phyloP scores from a whole-genome alignment of 305 asterid species.

The Fraxinus baroniana region DNA sequence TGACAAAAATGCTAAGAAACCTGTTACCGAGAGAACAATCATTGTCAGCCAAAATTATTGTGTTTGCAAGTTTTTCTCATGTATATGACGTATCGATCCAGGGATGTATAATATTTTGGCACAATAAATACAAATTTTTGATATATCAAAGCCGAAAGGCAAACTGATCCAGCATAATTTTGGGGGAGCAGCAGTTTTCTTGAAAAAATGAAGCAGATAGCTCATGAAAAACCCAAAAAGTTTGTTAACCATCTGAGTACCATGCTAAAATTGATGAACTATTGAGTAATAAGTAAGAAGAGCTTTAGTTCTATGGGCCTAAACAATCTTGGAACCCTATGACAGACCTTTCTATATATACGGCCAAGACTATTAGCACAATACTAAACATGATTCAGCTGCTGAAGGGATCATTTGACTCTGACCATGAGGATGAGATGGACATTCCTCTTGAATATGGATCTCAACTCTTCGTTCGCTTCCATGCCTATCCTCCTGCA shows the following conservation, averaged over 20 bases:
- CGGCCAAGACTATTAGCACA: background rate
- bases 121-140: background rate
- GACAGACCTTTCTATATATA: constrained; percentile 20
- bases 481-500: constrained; percentile 91
- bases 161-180: background rate
- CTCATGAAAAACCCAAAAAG: background rate
- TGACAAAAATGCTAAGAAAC: background rate
- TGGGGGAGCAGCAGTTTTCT: background rate
- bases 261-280: background rate
- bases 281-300: background rate
- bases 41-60: background rate
- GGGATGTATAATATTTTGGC: background rate
- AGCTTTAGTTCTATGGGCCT: constrained; percentile 8
- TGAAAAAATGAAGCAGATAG: background rate
- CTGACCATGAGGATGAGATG: constrained; percentile 85
- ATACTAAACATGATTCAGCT: background rate
- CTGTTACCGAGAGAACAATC: background rate
- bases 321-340: constrained; percentile 3
- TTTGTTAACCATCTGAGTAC: background rate
- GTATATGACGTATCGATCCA: background rate
- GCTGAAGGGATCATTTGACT: constrained; percentile 46
- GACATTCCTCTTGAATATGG: constrained; percentile 74
- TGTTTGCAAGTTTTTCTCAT: constrained; percentile 13
- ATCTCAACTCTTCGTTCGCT: constrained; percentile 89
- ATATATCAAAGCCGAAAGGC: background rate